Base-by-base conservation (phyloP, 164 flowering plant species). In the Piper betle region DNA sequence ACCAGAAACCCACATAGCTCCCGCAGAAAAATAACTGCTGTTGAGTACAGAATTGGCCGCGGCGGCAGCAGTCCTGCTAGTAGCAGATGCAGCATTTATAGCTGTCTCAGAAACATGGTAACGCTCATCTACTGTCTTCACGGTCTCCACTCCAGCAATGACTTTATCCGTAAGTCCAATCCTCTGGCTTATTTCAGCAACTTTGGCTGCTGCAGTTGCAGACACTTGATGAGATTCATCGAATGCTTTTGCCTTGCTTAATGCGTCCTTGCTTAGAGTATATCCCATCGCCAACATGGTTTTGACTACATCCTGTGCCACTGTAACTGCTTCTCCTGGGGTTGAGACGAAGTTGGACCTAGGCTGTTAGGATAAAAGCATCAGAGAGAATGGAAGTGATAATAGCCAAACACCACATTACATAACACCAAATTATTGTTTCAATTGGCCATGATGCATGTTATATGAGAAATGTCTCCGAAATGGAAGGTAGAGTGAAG, bases 271-370 rank as follows among this genome's bases (percentile, higher is more conserved):
- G 58, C 91, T 81, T 19, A 92, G 69, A 39, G 79, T 78, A 42
- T 87, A 92, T 25, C 98, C 98, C 65, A 83, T 87, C 46, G 93
- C 64, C 43, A 85, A 13, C 96, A 92, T 89, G 64, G 86, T 73
- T 66, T 72, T 83, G 1, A 89, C 96, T 2, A 86, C 89, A 60
- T 91, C 92, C 66, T 88, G 96, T 15, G 96, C 84, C 69, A 81
- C 50, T 2, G 87, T 76, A 17, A 84, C 80, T 15, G 97, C 96
- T 76, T 87, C 96, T 15, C 88, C 83, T 5, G 92, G 79, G 39
- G 81, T 67, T 6, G 84, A 73, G 61, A 77, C 73, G 60, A 57
- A 76, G 1, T 64, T 67, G 12, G 46, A 67, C 20, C n/a, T 67
- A 81, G 82, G 71, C 52, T 70, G 42, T 55, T 25, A 33, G 17